phyloP scores from a whole-genome alignment of 768 basidiomycete genomes.

The Termitomyces sp. region DNA sequence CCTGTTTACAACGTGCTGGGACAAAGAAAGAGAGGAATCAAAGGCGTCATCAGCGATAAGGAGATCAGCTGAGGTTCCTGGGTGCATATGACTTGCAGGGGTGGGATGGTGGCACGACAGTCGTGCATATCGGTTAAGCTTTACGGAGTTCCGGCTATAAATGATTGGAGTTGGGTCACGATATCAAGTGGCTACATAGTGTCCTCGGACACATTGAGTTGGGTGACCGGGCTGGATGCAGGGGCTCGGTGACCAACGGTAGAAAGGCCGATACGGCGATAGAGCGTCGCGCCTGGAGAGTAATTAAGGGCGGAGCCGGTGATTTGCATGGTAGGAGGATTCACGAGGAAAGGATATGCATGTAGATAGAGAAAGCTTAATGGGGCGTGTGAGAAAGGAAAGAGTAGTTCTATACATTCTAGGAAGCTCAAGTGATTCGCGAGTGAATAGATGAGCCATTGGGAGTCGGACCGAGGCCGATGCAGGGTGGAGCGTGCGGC shows the following conservation, averaged over 20 bases:
- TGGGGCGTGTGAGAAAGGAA: background rate
- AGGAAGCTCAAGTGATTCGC: background rate
- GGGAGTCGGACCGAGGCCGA: background rate
- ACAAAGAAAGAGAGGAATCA: background rate
- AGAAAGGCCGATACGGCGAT: background rate
- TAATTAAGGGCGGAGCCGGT: background rate
- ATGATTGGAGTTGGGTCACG: background rate
- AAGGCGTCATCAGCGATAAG: background rate
- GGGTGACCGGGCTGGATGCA: background rate
- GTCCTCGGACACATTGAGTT: background rate
- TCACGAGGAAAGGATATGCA: no score
- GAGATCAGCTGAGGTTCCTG: background rate
- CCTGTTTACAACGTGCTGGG: background rate
- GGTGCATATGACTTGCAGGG: background rate
- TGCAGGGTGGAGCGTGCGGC: background rate
- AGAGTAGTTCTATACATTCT: background rate
- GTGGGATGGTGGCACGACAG: background rate
- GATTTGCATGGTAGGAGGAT: background rate
- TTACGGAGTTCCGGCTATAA: background rate
- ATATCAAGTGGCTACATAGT: background rate
- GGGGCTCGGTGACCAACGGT: background rate
- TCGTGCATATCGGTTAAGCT: background rate
- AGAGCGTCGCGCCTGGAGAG: background rate
- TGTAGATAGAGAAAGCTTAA: background rate
- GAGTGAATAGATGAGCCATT: background rate